Base-by-base conservation (phyloP, 1,139 yeast genomes). In the Taphrina sp. region DNA sequence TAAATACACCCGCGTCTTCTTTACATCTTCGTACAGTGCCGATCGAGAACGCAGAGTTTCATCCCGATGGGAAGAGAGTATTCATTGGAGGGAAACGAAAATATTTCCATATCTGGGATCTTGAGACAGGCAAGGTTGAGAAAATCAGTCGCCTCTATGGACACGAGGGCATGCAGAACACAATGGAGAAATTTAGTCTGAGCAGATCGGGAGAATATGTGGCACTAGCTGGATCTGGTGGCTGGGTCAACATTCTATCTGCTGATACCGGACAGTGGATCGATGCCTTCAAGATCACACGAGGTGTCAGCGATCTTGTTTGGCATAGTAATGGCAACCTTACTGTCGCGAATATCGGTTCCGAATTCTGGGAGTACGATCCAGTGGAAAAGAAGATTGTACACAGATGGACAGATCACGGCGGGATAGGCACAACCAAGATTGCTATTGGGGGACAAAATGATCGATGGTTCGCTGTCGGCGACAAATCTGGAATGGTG, bases 81-180 rank as follows among this genome's bases (percentile, higher is more conserved):
- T 83, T 80, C 67, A 88, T 95, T 1, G 95, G 86, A 59, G 98
- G 98, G 59, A 81, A 96, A 72, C 81, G 98, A 72, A 78, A 87
- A 59, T 90, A 84, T 68, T 82, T 92, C 86, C 87, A 85, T 70
- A 82, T 88, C 57, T 90, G 97, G 95, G 92, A 89, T 69, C 75
- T 92, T 57, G 78, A 79, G 53, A 74, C 77, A 10, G 89, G 90
- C n/a, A 74, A 73, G 17, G 82, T 89, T 39, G 95, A 88, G 62
- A 92, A 90, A 69, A 80, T 92, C 47, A 80, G 88, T 53, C 79
- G 96, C 70, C 74, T 92, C 77, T 92, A 90, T 66, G 98, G 98
- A 1, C 95, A 89, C 66, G 95, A 87, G 67, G 75, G 78, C 47
- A 80, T 82, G 47, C 97, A 90, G 71, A 77, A 79, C 63, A 83